Evolutionary conservation across 805 yeast species (phyloP).

Genomic region (Ogataea saltuana): DNA sequence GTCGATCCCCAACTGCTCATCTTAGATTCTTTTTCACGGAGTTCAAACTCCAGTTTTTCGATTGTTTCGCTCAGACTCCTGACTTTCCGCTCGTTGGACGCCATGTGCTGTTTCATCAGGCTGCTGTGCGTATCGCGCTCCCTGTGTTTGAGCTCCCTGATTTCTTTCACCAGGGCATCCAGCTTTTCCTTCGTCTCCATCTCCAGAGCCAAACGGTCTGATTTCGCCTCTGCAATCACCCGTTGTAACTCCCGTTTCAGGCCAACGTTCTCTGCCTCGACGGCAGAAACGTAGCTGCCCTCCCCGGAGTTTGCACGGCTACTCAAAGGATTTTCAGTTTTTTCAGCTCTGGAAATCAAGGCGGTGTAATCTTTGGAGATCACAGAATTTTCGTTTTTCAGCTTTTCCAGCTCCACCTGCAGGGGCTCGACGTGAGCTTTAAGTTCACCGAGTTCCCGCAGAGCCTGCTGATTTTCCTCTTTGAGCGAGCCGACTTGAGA

Average conservation of each 20-base stretch:
- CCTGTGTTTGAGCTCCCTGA: background rate
- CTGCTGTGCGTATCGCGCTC: background rate
- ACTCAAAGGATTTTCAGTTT: too few species aligned
- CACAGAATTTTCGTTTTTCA: background rate
- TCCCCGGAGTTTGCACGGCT: background rate
- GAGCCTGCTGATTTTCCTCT: background rate
- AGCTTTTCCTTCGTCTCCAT: background rate
- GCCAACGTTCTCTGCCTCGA: conserved; percentile 1
- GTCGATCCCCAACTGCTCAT: conserved; percentile 22
- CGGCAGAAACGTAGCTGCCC: background rate
- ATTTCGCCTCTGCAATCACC: background rate
- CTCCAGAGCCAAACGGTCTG: background rate
- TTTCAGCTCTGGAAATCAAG: background rate
- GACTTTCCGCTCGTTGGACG: conserved; percentile 16
- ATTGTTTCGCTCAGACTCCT: conserved; percentile 9
- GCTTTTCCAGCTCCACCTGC: background rate
- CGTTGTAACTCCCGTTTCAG: background rate
- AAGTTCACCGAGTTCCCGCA: background rate
- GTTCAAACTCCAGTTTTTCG: conserved; percentile 12
- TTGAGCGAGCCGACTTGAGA: background rate
- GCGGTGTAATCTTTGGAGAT: background rate
- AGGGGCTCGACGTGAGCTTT: background rate
- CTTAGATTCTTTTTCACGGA: conserved; percentile 19
- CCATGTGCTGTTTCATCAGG: conserved; percentile 2
- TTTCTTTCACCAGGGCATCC: conserved; percentile 1